Evolutionary conservation across 2,329 filamentous ascomycete species (phyloP), one percentile per base, ranked within the genome.

Genomic region (Apiospora aurea): DNA sequence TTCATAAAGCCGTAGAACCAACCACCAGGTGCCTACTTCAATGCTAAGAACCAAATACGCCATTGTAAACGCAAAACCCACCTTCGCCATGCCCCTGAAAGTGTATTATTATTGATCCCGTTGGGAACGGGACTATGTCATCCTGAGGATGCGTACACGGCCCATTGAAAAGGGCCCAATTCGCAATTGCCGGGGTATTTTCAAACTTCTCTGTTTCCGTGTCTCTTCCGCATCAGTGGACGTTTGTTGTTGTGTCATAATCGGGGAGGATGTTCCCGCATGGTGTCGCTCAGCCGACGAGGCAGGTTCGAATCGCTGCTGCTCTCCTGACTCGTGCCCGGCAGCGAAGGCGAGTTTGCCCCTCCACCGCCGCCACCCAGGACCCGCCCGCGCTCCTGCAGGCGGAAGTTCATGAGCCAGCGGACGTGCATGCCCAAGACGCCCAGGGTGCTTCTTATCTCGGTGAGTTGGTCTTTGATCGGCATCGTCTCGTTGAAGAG

Each of bases 401-500:
- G 80, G 72, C 85, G 85, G 73, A 85, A 83, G 73, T 87, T 88
- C 78, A 89, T 85, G 41, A 90, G 82, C 87, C 87, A 89, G 71
- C 87, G 86, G 64, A 89, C 86, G 74, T 90, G 87, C 87, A 90
- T 89, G 70, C 86, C 85, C 61, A 90, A 83, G 75, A 89, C 87
- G 69, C 88, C 88, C 73, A 89, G 82, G 74, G 86, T 89, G 80
- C 86, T 89, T 61, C 86, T 83, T 57, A 90, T 82, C 78, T 91
- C 89, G 4, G 87, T 85, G n/a, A 91, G 85, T 79, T 91, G 88
- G 72, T 91, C 89, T 71, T 89, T 88, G 73, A 91, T 86, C 10
- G 87, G 88, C 76, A 90, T 85, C 6, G 89, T 87, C 78, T 91
- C 88, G 75, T 90, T 91, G 77, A 91, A 84, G 11, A 90, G 84